Percentiles rank a stretch among this genome's conserved stretches.
phyloP scores from a whole-genome alignment of 176 grass and related monocot species.

The Dendrocalamus sinicus region DNA sequence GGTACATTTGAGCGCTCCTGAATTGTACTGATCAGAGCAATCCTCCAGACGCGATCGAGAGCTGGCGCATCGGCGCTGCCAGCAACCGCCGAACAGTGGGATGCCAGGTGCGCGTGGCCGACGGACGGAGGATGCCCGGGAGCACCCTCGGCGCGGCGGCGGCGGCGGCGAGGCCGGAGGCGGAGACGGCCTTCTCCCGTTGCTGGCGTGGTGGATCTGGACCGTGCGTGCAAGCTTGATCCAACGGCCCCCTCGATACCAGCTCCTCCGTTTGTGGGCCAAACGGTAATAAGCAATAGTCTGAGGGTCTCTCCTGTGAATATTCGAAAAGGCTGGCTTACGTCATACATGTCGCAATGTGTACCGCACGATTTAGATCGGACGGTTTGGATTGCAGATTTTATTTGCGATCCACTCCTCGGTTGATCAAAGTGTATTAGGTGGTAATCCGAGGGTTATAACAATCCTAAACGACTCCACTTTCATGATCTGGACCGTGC shows the following conservation, averaged over 20 bases:
- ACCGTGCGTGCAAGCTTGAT: background rate
- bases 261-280: background rate
- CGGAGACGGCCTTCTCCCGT: background rate
- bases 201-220: background rate
- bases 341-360: background rate
- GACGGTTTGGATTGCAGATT: background rate
- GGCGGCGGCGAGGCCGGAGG: background rate
- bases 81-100: background rate
- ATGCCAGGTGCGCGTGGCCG: background rate
- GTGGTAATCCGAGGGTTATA: too few relatives aligned
- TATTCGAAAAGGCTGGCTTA: too few relatives aligned
- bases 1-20: background rate
- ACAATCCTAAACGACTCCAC: too few relatives aligned
- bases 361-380: background rate
- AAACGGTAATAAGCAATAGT: too few relatives aligned
- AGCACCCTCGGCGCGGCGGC: background rate
- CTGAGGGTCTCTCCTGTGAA: background rate
- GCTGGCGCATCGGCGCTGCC: background rate
- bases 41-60: background rate
- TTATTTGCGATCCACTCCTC: background rate
- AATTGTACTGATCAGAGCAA: background rate
- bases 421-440: too few relatives aligned
- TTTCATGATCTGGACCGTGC: too few relatives aligned
- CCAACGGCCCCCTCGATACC: background rate
- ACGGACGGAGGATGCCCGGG: background rate